phyloP scores from a whole-genome alignment of 495 filamentous ascomycete species.

The Xylaria venustula region DNA sequence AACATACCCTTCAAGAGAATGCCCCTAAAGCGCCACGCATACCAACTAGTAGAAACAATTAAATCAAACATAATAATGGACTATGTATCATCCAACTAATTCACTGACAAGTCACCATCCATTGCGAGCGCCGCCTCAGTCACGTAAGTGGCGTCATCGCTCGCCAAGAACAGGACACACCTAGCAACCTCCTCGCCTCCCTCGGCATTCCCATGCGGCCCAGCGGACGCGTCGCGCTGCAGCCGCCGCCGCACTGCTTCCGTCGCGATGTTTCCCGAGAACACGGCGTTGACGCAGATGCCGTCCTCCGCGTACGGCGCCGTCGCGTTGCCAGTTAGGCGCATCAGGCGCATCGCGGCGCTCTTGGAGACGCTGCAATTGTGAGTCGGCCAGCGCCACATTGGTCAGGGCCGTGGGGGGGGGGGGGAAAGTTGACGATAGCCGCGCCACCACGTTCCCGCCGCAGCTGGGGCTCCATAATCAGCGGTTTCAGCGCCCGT shows the following conservation, averaged over 20 bases:
- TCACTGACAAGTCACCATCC: constrained; percentile 16
- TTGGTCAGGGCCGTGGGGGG: background rate
- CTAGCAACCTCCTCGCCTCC: constrained; percentile 20
- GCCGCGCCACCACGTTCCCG: background rate
- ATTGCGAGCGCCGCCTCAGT: constrained; percentile 14
- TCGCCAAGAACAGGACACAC: constrained; percentile 19
- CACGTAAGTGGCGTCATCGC: constrained; percentile 21
- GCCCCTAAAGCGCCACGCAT: too few relatives aligned
- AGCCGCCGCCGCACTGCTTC: background rate
- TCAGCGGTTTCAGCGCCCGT: background rate
- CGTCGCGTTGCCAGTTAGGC: background rate
- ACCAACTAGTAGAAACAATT: too few relatives aligned
- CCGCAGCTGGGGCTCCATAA: background rate
- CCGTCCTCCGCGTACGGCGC: background rate
- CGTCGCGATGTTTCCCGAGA: background rate
- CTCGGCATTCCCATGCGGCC: constrained; percentile 18
- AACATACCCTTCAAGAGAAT: too few relatives aligned
- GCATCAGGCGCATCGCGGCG: background rate
- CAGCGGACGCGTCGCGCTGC: constrained; percentile 10
- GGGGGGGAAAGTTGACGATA: background rate
- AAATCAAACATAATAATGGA: background rate
- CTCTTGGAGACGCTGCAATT: background rate
- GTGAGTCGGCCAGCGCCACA: background rate
- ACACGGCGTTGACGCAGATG: background rate
- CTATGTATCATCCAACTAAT: background rate